These are phyloP conservation scores for Myrmaecium sp. DNA, from an alignment of 2,329 filamentous ascomycete species.

Conservation along the genomic window DNA sequence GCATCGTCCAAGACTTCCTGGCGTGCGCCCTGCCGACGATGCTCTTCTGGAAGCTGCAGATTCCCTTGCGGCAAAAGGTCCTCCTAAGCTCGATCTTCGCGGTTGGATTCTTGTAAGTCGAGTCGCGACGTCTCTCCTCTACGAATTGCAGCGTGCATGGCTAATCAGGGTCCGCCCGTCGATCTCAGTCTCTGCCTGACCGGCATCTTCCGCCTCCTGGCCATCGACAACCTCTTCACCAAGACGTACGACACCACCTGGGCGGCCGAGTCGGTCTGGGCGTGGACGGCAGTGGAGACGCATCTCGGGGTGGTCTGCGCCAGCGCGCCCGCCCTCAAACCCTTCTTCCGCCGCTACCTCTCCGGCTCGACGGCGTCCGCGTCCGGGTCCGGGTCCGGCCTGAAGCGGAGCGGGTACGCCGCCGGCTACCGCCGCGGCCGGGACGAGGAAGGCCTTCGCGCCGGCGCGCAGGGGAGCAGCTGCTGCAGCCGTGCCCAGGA, in stretches of 20 bases:
- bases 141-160: background rate
- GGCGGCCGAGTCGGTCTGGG: conserved; percentile 20
- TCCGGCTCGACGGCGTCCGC: no score
- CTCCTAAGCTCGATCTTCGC: conserved; percentile 27
- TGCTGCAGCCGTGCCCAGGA: no score
- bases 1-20: conserved; percentile 23
- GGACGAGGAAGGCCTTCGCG: no score
- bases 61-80: conserved; percentile 26
- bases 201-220: conserved; percentile 21
- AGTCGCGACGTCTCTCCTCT: background rate
- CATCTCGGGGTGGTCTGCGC: conserved; percentile 26
- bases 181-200: conserved; percentile 14
- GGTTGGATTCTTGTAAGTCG: conserved; percentile 25
- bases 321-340: conserved; percentile 25
- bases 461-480: no score
- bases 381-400: no score
- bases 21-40: conserved; percentile 25
- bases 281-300: conserved; percentile 25
- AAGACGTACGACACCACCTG: conserved; percentile 24
- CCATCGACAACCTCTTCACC: conserved; percentile 16
- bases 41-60: conserved; percentile 27
- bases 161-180: background rate
- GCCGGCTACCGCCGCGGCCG: no score
- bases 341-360: conserved; percentile 26
- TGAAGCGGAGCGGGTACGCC: no score